Evolutionary conservation across 2,329 filamentous ascomycete species (phyloP), one percentile per base, ranked within the genome.

Genomic region (Cryphonectria nitschkei): DNA sequence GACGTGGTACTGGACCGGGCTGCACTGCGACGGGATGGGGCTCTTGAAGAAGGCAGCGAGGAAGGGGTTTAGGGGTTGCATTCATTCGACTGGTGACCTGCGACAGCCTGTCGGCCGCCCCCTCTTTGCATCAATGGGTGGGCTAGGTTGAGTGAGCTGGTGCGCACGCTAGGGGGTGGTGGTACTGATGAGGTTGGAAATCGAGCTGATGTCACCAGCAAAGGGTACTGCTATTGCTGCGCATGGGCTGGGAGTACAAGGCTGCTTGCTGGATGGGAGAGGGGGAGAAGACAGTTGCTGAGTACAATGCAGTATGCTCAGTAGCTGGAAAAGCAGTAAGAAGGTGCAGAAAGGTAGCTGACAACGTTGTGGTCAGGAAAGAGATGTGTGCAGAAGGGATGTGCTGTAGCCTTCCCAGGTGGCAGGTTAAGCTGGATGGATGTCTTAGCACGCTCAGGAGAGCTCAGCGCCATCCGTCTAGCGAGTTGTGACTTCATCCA

Each of bases 51-150:
- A 98, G 87, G 95, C 94, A 87, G 93, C 92, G 82, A 99, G 88
- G 84, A 98, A 98, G 82, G 96, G 96, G 85, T 99, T 99, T 90
- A 98, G 88, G 86, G 96, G 94, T 91, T 95, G 95, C 95, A 97
- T 97, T 90, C 92, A 79, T 76, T 79, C 78, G 74, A 76, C 75
- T 73, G 65, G 65, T 64, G 67, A 68, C 65, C 70, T 70, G 68
- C 72, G 68, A 72, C 70, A 60, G 67, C 72, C 70, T 68, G 67
- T 56, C 37, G 65, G 72, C 68, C 66, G 70, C 62, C 68, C 46
- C 46, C 50, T 61, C 61, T 70, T 65, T 43, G 62, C 72, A 73
- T 73, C 54, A 68, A 73, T 67, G 61, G 65, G 43, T 56, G 37
- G 50, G 43, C 56, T 66, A 52, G 54, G 52, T 29, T 26, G 60